phyloP scores from a whole-genome alignment of 1,284 basidiomycete species.

The Taiwanofungus camphoratus region DNA sequence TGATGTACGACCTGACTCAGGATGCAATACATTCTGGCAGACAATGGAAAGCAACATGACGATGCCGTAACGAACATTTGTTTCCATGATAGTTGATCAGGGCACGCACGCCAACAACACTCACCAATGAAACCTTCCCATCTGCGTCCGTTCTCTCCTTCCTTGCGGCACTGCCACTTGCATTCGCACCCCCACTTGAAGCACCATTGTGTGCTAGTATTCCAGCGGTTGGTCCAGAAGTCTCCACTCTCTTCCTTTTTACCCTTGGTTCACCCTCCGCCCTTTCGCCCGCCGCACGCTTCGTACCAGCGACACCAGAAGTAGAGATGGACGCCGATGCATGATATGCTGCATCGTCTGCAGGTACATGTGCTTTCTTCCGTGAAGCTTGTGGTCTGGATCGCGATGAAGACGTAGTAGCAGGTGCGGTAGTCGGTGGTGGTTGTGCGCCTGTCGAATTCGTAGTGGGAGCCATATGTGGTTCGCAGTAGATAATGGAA shows the following conservation, averaged over 20 bases:
- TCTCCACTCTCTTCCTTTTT: constrained; percentile 64
- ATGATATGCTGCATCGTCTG: constrained; percentile 29
- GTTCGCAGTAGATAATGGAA: no score
- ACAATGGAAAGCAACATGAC: no score
- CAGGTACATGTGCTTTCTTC: constrained; percentile 19
- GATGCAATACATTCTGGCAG: no score
- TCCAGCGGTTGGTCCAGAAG: no score
- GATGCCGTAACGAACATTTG: no score
- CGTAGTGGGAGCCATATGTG: constrained; percentile 6
- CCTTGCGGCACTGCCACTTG: constrained; percentile 8
- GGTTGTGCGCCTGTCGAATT: not conserved
- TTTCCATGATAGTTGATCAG: no score
- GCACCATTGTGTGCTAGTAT: constrained; percentile 13
- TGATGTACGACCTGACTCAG: no score
- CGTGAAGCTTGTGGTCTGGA: constrained; percentile 20
- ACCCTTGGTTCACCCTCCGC: constrained; percentile 58
- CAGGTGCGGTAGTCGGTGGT: not conserved
- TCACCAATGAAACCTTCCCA: constrained; percentile 36
- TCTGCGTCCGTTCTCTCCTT: constrained; percentile 25
- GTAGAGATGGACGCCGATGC: constrained; percentile 13
- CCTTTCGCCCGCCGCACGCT: constrained; percentile 23
- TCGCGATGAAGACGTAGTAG: constrained; percentile 4
- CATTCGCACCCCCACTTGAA: constrained; percentile 15
- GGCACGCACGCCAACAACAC: no score
- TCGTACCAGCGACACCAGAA: constrained; percentile 14